These are phyloP conservation scores for Cystobasidiopsis lactophilus DNA, from an alignment of 768 basidiomycete genomes.

Conservation along the genomic window DNA sequence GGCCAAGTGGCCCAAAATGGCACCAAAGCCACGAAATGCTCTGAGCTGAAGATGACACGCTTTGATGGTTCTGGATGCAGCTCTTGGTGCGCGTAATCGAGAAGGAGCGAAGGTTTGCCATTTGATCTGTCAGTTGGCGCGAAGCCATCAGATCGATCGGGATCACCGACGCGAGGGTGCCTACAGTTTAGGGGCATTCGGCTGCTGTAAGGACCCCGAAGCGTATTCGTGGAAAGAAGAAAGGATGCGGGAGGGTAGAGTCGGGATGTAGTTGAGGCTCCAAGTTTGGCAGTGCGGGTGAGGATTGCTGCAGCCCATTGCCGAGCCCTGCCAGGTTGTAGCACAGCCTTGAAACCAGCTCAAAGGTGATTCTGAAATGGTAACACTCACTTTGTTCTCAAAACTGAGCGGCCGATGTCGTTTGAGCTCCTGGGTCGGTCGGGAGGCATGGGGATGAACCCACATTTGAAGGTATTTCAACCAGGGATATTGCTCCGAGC, in stretches of 20 bases:
- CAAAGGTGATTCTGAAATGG: no score
- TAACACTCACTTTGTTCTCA: conserved; percentile 40
- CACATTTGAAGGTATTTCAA: conserved; percentile 21
- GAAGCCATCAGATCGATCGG: no score
- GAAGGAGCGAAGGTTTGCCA: conserved; percentile 17
- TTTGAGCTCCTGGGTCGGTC: neutral
- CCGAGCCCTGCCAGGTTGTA: conserved; percentile 38
- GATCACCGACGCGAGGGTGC: no score
- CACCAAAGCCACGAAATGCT: conserved; percentile 60
- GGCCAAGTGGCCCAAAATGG: conserved; percentile 97
- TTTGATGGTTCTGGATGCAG: conserved; percentile 26
- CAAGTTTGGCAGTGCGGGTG: conserved; percentile 69
- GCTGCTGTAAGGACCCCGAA: neutral
- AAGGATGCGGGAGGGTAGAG: conserved; percentile 29
- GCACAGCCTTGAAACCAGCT: no score
- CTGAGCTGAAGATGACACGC: conserved; percentile 47
- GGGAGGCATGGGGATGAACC: neutral
- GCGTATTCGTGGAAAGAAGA: conserved; percentile 9
- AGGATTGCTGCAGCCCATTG: conserved; percentile 89
- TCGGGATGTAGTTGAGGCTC: conserved; percentile 45
- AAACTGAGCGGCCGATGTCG: no score
- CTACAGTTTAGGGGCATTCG: conserved; percentile 9
- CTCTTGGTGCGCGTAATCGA: conserved; percentile 22
- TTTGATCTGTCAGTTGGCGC: conserved; percentile 1
- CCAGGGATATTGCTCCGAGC: conserved; percentile 16